phyloP scores from a whole-genome alignment of 1,284 basidiomycete genomes.

The Ceratobasidium theobromae region DNA sequence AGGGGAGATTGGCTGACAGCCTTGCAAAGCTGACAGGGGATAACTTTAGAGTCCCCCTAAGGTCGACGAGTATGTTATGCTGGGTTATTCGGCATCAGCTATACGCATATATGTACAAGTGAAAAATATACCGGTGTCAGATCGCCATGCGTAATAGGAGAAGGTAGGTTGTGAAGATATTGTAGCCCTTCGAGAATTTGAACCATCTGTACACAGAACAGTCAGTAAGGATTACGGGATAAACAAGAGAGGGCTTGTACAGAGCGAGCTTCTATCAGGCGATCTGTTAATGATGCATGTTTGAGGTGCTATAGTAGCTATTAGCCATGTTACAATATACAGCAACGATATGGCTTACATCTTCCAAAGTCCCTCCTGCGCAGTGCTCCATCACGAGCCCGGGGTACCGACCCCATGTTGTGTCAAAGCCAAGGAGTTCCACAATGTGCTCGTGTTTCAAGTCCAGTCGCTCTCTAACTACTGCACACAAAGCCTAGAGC shows the following conservation, averaged over 20 bases:
- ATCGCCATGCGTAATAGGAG: slow-evolving; percentile 7
- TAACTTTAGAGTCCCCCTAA: background rate
- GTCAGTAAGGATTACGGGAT: background rate
- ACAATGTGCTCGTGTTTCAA: slow-evolving; percentile 12
- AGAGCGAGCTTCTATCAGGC: background rate
- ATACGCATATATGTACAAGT: background rate
- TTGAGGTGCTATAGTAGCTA: background rate
- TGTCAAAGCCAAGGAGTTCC: slow-evolving; percentile 3
- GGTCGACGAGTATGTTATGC: background rate
- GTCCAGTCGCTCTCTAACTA: background rate
- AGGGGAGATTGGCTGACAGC: background rate
- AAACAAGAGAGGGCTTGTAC: no score
- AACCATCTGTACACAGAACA: background rate
- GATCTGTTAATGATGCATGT: background rate
- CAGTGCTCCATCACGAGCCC: background rate
- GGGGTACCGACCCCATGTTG: background rate
- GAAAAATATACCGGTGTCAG: background rate
- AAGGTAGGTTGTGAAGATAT: background rate
- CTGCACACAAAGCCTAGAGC: background rate
- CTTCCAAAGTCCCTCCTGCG: background rate
- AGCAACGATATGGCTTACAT: background rate
- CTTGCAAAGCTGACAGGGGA: slow-evolving; percentile 8
- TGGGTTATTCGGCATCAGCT: background rate
- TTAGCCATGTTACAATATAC: background rate
- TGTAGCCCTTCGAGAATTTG: slow-evolving; percentile 5